These are phyloP conservation scores for Hypsizygus marmoreus DNA, from an alignment of 768 basidiomycete genomes.

Conservation along the genomic window DNA sequence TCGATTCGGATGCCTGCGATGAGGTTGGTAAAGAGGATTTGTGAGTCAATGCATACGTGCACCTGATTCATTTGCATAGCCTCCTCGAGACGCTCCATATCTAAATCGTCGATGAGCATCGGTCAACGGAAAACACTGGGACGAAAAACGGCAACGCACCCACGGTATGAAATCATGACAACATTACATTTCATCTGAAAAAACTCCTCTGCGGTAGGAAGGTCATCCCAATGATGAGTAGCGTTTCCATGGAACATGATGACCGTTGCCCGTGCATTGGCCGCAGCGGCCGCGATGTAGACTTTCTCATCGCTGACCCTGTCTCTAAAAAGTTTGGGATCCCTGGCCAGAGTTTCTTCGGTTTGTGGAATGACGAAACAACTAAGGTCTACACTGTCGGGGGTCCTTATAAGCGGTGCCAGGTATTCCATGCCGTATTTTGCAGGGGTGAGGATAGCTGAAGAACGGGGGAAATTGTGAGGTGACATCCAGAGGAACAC, in stretches of 20 bases:
- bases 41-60: too few species aligned
- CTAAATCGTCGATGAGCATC: too few species aligned
- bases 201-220: constrained; percentile 68
- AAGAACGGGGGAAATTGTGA: too few species aligned
- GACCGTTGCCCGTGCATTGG: constrained; percentile 61
- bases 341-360: not conserved
- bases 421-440: constrained; percentile 9
- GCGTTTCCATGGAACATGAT: constrained; percentile 89
- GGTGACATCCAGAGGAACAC: too few species aligned
- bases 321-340: not conserved
- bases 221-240: constrained; percentile 72
- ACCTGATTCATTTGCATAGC: constrained; percentile 80
- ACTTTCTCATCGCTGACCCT: constrained; percentile 7
- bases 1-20: constrained; percentile 73
- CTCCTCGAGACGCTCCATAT: constrained; percentile 80
- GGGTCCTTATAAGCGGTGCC: constrained; percentile 14
- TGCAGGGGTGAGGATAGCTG: too few species aligned
- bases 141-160: too few species aligned
- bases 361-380: constrained; percentile 20
- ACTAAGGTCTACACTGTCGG: constrained; percentile 15
- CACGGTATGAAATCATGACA: constrained; percentile 85
- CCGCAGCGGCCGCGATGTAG: constrained; percentile 16
- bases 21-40: not conserved
- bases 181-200: constrained; percentile 79
- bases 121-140: too few species aligned